Evolutionary conservation across 305 asterid genomes (phyloP).

Genomic region (Salvia sclarea): DNA sequence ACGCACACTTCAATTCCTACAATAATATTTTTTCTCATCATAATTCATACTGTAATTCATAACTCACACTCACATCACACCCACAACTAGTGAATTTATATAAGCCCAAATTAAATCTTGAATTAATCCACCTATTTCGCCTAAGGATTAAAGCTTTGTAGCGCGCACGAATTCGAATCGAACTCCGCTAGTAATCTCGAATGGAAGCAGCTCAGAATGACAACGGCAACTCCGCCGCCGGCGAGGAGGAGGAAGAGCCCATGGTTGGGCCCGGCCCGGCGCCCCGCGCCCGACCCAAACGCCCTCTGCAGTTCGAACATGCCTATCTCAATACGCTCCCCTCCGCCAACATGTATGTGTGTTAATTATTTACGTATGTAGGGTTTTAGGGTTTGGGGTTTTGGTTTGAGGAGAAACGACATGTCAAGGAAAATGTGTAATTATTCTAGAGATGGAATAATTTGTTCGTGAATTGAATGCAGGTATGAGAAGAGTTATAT

Average conservation of each 20-base stretch:
- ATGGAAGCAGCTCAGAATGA: constrained; percentile 51
- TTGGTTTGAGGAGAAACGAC: constrained; percentile 13
- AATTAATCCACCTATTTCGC: neutral
- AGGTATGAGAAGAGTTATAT: constrained; percentile 99
- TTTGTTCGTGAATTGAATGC: constrained; percentile 28
- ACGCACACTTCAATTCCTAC: no score
- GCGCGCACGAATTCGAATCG: constrained; percentile 2
- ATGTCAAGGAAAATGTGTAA: neutral
- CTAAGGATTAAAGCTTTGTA: no score
- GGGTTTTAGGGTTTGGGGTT: constrained; percentile 31
- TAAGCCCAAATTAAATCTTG: neutral
- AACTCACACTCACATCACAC: no score
- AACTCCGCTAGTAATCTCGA: neutral
- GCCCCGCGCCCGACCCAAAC: constrained; percentile 61
- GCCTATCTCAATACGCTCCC: constrained; percentile 92
- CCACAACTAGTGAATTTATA: neutral
- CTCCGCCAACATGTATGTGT: constrained; percentile 82
- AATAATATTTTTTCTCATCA: no score
- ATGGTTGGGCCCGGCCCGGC: constrained; percentile 86
- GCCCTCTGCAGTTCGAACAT: constrained; percentile 92
- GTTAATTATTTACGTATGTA: neutral
- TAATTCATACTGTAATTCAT: no score
- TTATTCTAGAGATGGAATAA: neutral
- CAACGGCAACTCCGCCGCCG: constrained; percentile 46
- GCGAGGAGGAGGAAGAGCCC: constrained; percentile 53